phyloP scores from a whole-genome alignment of 371 early-diverging fungal genomes.

The Saksenaea vasiformis region DNA sequence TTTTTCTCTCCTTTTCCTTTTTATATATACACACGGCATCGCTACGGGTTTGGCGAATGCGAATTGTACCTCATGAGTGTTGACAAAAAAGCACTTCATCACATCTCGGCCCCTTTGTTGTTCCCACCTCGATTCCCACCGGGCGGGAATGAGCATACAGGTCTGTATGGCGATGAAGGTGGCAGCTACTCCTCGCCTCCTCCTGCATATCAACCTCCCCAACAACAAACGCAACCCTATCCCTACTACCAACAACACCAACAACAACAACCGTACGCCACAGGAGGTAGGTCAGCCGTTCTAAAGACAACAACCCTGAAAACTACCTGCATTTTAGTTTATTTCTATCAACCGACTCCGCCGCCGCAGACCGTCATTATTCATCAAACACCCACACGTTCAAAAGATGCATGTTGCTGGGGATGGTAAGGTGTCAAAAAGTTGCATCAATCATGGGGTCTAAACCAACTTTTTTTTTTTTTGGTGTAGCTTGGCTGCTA shows the following conservation, averaged over 20 bases:
- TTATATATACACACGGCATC: not conserved
- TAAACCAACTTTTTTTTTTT: slow-evolving; percentile 3
- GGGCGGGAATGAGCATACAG: not conserved
- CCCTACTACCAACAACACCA: slow-evolving; percentile 5
- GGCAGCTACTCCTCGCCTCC: slow-evolving; percentile 12
- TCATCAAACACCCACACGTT: slow-evolving; percentile 32
- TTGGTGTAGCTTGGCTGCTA: slow-evolving; percentile 27
- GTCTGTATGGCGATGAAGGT: not conserved
- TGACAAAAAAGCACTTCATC: slow-evolving; percentile 5
- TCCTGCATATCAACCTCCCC: slow-evolving; percentile 21
- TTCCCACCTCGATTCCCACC: not conserved
- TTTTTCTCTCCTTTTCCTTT: not conserved
- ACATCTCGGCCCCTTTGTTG: slow-evolving; percentile 4
- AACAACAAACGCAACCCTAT: not conserved
- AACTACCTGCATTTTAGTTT: slow-evolving; percentile 7
- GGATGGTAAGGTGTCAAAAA: slow-evolving; percentile 34
- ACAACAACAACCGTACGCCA: slow-evolving; percentile 6
- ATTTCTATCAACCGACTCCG: slow-evolving; percentile 40
- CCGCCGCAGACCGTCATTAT: slow-evolving; percentile 46
- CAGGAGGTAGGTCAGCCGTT: slow-evolving; percentile 6
- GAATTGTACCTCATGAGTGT: not conserved
- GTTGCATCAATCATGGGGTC: not conserved
- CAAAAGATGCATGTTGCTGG: slow-evolving; percentile 51
- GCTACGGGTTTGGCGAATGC: slow-evolving; percentile 3
- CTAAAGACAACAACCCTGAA: not conserved